Evolutionary conservation across 371 early-diverging fungal genomes (phyloP).

Genomic region (Mortierella sp.): DNA sequence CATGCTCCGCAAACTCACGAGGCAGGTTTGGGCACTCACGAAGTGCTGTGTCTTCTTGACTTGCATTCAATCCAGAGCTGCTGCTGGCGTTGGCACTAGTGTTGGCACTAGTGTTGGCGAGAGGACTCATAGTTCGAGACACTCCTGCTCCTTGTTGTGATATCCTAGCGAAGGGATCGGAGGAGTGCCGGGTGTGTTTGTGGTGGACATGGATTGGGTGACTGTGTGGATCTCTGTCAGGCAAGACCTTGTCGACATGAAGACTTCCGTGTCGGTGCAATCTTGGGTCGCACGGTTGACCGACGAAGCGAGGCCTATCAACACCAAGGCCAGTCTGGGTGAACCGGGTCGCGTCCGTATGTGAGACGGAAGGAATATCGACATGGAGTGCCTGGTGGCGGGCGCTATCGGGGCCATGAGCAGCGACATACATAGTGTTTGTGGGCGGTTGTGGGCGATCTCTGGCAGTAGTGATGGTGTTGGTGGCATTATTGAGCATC

Average conservation of each 20-base stretch:
- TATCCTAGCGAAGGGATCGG: constrained; percentile 3
- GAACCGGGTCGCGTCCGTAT: background rate
- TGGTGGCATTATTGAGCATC: background rate
- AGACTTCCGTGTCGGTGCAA: constrained; percentile 10
- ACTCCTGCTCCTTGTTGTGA: too few relatives aligned
- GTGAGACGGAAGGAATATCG: constrained; percentile 20
- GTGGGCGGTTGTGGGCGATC: background rate
- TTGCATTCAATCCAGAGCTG: too few relatives aligned
- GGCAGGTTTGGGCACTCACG: too few relatives aligned
- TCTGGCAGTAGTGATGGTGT: background rate
- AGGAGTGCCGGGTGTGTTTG: background rate
- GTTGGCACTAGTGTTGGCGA: too few relatives aligned
- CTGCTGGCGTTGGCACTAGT: too few relatives aligned
- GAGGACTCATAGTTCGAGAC: too few relatives aligned
- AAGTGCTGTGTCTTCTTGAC: too few relatives aligned
- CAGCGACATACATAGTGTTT: constrained; percentile 29
- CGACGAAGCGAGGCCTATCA: constrained; percentile 16
- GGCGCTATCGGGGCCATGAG: constrained; percentile 14
- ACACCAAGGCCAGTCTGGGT: constrained; percentile 17
- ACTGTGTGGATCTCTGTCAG: constrained; percentile 8
- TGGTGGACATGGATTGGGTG: constrained; percentile 14
- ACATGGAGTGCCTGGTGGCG: constrained; percentile 13
- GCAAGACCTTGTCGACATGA: constrained; percentile 20
- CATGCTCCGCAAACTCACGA: too few relatives aligned
- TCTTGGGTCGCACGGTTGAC: constrained; percentile 7